These are phyloP conservation scores for Trametes cinnabarina DNA, from an alignment of 768 basidiomycete genomes.

Conservation along the genomic window DNA sequence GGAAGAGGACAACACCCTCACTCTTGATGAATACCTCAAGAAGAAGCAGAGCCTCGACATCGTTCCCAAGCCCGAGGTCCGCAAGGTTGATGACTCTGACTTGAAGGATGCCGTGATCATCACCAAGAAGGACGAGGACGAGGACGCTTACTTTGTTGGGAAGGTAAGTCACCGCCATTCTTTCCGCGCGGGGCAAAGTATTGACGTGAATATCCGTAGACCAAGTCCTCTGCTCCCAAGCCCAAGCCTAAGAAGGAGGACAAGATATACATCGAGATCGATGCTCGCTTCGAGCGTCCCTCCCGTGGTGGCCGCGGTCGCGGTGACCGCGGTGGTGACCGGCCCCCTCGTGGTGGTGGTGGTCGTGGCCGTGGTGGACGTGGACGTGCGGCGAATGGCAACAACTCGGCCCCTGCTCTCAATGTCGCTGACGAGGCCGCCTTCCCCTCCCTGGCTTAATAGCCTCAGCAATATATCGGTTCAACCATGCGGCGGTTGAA, in stretches of 20 bases:
- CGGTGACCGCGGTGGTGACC: constrained; percentile 41
- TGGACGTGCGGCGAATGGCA: constrained; percentile 42
- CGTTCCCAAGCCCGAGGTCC: constrained; percentile 76
- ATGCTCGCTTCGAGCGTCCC: constrained; percentile 84
- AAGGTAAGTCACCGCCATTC: constrained; percentile 58
- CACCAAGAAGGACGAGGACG: constrained; percentile 59
- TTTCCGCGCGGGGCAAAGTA: neutral
- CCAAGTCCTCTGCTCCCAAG: constrained; percentile 59
- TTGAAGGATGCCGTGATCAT: constrained; percentile 73
- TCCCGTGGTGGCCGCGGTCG: constrained; percentile 57
- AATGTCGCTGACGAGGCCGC: constrained; percentile 81
- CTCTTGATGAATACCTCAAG: constrained; percentile 89
- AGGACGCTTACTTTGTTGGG: constrained; percentile 79
- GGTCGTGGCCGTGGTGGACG: constrained; percentile 40
- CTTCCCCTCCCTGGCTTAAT: constrained; percentile 81
- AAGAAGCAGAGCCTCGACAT: constrained; percentile 60
- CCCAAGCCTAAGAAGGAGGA: constrained; percentile 78
- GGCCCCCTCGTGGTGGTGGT: constrained; percentile 39
- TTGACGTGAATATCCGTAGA: constrained; percentile 38
- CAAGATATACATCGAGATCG: constrained; percentile 90
- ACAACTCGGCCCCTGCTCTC: constrained; percentile 40
- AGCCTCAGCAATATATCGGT: constrained; percentile 11
- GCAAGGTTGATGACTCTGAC: constrained; percentile 65
- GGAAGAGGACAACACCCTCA: constrained; percentile 92
- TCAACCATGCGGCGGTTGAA: constrained; percentile 7